phyloP scores from a whole-genome alignment of 176 grass and related monocot species.

The Musa schizocarpa region DNA sequence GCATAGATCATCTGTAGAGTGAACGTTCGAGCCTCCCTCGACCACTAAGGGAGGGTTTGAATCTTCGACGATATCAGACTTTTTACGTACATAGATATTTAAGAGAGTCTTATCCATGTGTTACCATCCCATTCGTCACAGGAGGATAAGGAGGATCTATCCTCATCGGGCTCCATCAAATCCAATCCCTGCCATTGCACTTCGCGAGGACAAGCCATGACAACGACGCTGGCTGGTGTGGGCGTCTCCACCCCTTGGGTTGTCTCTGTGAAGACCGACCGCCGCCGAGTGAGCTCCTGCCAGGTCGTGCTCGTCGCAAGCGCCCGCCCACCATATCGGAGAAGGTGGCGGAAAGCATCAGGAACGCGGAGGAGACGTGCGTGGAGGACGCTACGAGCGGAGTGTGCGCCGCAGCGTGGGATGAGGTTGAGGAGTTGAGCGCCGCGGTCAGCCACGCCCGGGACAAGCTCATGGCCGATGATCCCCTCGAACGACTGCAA shows the following conservation, averaged over 20 bases:
- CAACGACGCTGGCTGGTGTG: conserved; percentile 34
- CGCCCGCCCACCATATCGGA: conserved; percentile 55
- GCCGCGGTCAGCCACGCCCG: conserved; percentile 78
- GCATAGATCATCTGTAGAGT: no score
- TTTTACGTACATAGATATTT: no score
- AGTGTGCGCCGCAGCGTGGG: conserved; percentile 86
- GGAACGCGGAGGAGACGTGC: conserved; percentile 68
- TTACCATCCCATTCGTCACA: no score
- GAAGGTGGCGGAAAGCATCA: conserved; percentile 86
- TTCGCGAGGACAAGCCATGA: conserved; percentile 24
- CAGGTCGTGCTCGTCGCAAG: conserved; percentile 24
- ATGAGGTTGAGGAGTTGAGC: conserved; percentile 82
- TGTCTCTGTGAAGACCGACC: background rate
- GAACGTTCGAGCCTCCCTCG: no score
- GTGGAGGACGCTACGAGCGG: conserved; percentile 21
- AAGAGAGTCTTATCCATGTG: no score
- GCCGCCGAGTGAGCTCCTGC: background rate
- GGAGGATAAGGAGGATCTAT: no score
- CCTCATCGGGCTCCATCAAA: no score
- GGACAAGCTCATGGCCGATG: conserved; percentile 55
- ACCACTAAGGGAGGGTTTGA: no score
- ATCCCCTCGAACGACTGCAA: conserved; percentile 79
- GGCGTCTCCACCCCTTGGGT: conserved; percentile 1
- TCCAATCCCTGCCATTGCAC: no score
- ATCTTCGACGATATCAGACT: no score